These are phyloP conservation scores for Salix koriyanagi DNA, from an alignment of 345 rosid genomes.

Conservation along the genomic window DNA sequence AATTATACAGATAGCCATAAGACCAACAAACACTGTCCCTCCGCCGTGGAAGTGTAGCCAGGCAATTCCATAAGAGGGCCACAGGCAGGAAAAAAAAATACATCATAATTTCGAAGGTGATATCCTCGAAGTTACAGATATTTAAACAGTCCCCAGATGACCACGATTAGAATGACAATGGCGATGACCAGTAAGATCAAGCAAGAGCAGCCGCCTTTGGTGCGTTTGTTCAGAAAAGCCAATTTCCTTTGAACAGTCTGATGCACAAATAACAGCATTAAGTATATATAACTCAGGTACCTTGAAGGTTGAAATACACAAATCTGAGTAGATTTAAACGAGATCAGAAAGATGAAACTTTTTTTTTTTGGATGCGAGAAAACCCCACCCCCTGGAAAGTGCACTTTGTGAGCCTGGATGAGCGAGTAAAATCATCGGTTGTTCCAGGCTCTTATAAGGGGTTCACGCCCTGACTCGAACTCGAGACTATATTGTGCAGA, in stretches of 20 bases:
- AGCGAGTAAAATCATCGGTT: too few relatives aligned
- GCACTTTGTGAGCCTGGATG: too few relatives aligned
- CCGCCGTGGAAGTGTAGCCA: neutral
- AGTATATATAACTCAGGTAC: neutral
- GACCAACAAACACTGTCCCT: neutral
- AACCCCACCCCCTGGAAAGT: too few relatives aligned
- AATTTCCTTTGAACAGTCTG: slow-evolving; percentile 93
- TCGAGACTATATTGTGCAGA: too few relatives aligned
- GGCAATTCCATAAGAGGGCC: neutral
- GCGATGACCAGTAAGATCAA: slow-evolving; percentile 57
- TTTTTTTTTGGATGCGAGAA: too few relatives aligned
- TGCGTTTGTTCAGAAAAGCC: slow-evolving; percentile 84
- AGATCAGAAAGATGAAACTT: too few relatives aligned
- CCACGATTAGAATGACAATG: slow-evolving; percentile 69
- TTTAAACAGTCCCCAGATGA: slow-evolving; percentile 60
- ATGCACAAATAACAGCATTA: slow-evolving; percentile 4
- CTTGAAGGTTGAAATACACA: neutral
- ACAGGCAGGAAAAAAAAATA: neutral
- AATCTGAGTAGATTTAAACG: neutral
- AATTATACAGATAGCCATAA: too few relatives aligned
- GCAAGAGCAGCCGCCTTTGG: slow-evolving; percentile 89
- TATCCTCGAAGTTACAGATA: slow-evolving; percentile 42
- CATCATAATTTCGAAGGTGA: neutral
- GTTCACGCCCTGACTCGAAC: too few relatives aligned
- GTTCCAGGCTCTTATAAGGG: too few relatives aligned